A percentile compares a stretch with the other conserved stretches of the same genome.
These are phyloP conservation scores for Sordaria brevicollis DNA, from an alignment of 495 filamentous ascomycete species.

Conservation along the genomic window DNA sequence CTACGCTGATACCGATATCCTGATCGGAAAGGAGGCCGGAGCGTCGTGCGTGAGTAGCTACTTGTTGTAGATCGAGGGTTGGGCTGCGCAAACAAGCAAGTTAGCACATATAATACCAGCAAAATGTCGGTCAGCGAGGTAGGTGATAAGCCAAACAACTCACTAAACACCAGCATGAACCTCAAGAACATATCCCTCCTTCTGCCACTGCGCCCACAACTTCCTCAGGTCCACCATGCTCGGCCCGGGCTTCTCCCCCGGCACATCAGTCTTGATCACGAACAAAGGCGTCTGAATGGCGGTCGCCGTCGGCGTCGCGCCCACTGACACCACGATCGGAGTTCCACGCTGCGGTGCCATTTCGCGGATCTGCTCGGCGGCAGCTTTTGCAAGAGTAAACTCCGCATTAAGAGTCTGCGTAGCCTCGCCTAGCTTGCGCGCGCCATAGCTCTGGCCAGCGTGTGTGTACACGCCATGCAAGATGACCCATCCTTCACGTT, in stretches of 20 bases:
- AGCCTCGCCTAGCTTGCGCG: slow-evolving; percentile 38
- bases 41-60: slow-evolving; percentile 55
- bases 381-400: slow-evolving; percentile 39
- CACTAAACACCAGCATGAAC: slow-evolving; percentile 29
- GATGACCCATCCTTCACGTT: slow-evolving; percentile 22
- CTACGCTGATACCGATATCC: slow-evolving; percentile 57
- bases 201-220: slow-evolving; percentile 6
- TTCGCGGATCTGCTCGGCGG: slow-evolving; percentile 26
- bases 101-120: slow-evolving; percentile 42
- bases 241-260: not conserved
- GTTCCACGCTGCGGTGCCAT: slow-evolving; percentile 10
- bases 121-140: slow-evolving; percentile 29
- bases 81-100: slow-evolving; percentile 26
- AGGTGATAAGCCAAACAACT: slow-evolving; percentile 16
- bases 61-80: slow-evolving; percentile 71
- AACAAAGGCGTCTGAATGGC: slow-evolving; percentile 33
- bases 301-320: slow-evolving; percentile 71
- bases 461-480: slow-evolving; percentile 71
- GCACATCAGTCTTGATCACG: slow-evolving; percentile 1
- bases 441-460: slow-evolving; percentile 63
- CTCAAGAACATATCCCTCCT: slow-evolving; percentile 15
- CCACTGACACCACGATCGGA: slow-evolving; percentile 55
- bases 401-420: slow-evolving; percentile 49
- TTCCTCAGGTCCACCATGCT: slow-evolving; percentile 1
- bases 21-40: slow-evolving; percentile 27